phyloP scores from a whole-genome alignment of 768 basidiomycete genomes.

The Daedaleopsis nitida region DNA sequence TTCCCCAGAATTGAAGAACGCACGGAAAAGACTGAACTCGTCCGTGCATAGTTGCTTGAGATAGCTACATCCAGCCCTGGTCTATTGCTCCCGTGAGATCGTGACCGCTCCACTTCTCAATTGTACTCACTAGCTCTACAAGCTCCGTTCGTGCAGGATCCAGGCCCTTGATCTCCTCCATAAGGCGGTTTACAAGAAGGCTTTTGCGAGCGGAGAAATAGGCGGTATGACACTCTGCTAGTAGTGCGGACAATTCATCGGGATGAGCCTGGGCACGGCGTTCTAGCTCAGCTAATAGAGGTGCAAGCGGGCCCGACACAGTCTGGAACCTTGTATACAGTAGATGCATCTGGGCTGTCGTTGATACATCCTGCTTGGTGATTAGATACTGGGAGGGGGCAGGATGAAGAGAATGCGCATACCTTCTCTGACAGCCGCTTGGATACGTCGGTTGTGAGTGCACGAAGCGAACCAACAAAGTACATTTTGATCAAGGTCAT shows the following conservation, averaged over 20 bases:
- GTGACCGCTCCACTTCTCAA: not conserved
- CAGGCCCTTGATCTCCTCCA: conserved; percentile 80
- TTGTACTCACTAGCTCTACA: conserved; percentile 72
- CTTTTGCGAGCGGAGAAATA: conserved; percentile 77
- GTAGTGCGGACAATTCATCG: conserved; percentile 78
- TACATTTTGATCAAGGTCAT: conserved; percentile 99
- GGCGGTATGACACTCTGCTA: conserved; percentile 85
- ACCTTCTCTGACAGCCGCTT: conserved; percentile 79
- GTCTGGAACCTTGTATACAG: conserved; percentile 87
- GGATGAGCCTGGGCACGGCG: conserved; percentile 73
- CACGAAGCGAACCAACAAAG: conserved; percentile 83
- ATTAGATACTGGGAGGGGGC: not conserved
- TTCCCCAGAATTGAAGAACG: conserved; percentile 88
- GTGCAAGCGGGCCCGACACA: conserved; percentile 69
- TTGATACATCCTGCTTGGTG: conserved; percentile 63
- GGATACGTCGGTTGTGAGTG: conserved; percentile 76
- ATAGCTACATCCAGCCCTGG: conserved; percentile 89
- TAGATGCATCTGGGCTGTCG: conserved; percentile 79
- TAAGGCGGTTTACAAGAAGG: conserved; percentile 71
- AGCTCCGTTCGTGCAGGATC: conserved; percentile 81
- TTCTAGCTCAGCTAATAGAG: conserved; percentile 85
- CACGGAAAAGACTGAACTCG: conserved; percentile 83
- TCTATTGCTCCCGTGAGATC: conserved; percentile 47
- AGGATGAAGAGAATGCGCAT: not conserved
- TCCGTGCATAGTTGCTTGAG: conserved; percentile 89